Percentiles rank a stretch among this genome's conserved stretches.
These are phyloP conservation scores for Maudiozyma barnettii DNA, from an alignment of 805 yeast genomes.

Conservation along the genomic window DNA sequence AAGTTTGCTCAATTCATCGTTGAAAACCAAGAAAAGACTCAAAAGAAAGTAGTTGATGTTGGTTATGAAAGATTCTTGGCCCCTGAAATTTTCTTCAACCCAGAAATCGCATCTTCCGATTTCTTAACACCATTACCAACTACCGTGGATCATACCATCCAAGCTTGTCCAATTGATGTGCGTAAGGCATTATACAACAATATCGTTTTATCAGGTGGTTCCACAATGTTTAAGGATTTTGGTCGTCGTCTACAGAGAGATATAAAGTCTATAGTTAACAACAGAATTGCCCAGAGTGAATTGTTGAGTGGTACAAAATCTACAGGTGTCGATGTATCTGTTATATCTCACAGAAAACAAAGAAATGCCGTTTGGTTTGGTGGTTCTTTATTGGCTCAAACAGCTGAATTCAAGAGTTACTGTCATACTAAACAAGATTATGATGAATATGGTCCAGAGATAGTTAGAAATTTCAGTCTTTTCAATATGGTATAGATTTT, in stretches of 20 bases:
- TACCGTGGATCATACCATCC: conserved; percentile 93
- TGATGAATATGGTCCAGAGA: conserved; percentile 96
- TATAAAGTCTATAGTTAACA: conserved; percentile 75
- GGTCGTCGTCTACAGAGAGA: conserved; percentile 97
- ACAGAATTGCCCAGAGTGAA: conserved; percentile 78
- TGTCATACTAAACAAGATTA: conserved; percentile 96
- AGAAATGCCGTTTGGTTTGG: conserved; percentile 99
- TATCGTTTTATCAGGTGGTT: conserved; percentile 94
- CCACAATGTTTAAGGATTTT: conserved; percentile 97
- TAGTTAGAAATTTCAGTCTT: conserved; percentile 92
- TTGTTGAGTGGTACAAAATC: conserved; percentile 61
- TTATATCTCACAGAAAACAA: conserved; percentile 93
- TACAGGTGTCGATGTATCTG: conserved; percentile 95
- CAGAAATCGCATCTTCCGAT: conserved; percentile 93
- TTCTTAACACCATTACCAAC: conserved; percentile 91
- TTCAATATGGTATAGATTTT: conserved; percentile 71
- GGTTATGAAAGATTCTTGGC: conserved; percentile 97
- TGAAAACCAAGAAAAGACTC: conserved; percentile 63
- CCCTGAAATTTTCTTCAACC: conserved; percentile 97
- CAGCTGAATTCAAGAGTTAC: conserved; percentile 90
- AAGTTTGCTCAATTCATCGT: conserved; percentile 89
- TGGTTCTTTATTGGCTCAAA: conserved; percentile 92
- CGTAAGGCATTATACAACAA: conserved; percentile 93
- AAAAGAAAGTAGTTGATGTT: conserved; percentile 67
- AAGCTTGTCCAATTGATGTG: conserved; percentile 93